Evolutionary conservation across 129 eudicot species (phyloP), one percentile per base, ranked within the genome.

Genomic region (Escallonia rubra): DNA sequence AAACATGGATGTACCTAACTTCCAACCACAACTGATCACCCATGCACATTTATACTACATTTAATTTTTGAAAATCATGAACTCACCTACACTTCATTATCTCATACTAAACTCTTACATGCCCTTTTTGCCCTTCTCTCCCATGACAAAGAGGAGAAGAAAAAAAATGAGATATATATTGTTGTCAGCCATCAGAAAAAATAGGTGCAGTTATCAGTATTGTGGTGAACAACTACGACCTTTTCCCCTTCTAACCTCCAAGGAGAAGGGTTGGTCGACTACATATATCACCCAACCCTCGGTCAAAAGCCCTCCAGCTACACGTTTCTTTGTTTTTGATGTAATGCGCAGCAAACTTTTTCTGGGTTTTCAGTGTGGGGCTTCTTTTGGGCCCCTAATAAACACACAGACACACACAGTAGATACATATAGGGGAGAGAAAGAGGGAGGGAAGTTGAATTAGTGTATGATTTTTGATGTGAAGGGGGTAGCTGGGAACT

Each of bases 401-500:
- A 23, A 23, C 34, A 23, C 34, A 23, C 34, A 23, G 11, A 23
- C 0, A 23, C 34, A 23, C 34, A 23, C 34, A 23, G 11, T 50
- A n/a, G 10, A 50, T 50, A 4, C 10, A 9, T 50, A 50, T 4
- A 50, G 8, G 34, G 34, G 34, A 50, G 8, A 50, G 55, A 50
- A n/a, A 50, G 11, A 50, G 55, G 1, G 59, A 54, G 13, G 23
- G 34, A 7, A 54, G 5, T 14, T 11, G 13, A 54, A 8, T 54
- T 54, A 14, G 34, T 11, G 23, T 11, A 34, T 11, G 34, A 54
- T 38, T 3, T 11, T 7, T 8, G n/a, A 4, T 11, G 4, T 4
- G 59, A 34, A 54, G 59, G 23, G 10, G 59, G 59, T 54, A 54
- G 59, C 59, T 54, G 59, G 15, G 59, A 54, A 13, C 59, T 54